phyloP scores from a whole-genome alignment of 2,329 filamentous ascomycete genomes.

The Colletotrichum coccodes region DNA sequence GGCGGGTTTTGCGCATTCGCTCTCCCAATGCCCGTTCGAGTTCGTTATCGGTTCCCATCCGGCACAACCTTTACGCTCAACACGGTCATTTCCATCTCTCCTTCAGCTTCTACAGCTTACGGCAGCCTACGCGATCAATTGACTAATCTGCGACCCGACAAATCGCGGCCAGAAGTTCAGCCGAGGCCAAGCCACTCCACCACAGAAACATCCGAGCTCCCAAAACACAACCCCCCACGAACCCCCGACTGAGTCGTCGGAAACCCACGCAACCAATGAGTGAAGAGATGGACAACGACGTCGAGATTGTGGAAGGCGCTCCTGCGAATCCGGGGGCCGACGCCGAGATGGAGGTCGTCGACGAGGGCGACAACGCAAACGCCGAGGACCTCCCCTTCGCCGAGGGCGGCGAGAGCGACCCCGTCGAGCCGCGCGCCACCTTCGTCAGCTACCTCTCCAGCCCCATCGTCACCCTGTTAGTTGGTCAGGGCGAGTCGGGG shows the following conservation, averaged over 20 bases:
- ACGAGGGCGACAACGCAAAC: conserved; percentile 41
- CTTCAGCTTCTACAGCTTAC: not conserved
- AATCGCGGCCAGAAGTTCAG: not conserved
- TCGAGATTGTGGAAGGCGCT: conserved; percentile 40
- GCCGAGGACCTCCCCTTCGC: conserved; percentile 51
- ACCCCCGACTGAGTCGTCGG: not conserved
- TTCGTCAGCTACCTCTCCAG: conserved; percentile 73
- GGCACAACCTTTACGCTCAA: not conserved
- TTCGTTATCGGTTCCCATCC: not conserved
- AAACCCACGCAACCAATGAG: conserved; percentile 32
- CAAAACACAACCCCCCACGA: not conserved
- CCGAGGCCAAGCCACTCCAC: not conserved
- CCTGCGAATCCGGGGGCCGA: conserved; percentile 43
- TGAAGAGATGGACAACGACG: conserved; percentile 33
- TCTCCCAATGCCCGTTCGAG: not conserved
- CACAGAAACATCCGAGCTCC: too few species aligned
- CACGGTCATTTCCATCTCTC: conserved; percentile 5
- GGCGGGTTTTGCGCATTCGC: not conserved
- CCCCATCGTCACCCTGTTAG: conserved; percentile 74
- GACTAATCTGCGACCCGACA: not conserved
- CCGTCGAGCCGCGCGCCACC: conserved; percentile 47
- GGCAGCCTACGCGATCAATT: not conserved
- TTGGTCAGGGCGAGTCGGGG: conserved; percentile 68
- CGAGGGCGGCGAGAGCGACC: conserved; percentile 46
- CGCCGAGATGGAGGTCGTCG: conserved; percentile 51